Conservation (phyloP, 176 grass and related monocot genomes). For the Ananas comosus region DNA sequence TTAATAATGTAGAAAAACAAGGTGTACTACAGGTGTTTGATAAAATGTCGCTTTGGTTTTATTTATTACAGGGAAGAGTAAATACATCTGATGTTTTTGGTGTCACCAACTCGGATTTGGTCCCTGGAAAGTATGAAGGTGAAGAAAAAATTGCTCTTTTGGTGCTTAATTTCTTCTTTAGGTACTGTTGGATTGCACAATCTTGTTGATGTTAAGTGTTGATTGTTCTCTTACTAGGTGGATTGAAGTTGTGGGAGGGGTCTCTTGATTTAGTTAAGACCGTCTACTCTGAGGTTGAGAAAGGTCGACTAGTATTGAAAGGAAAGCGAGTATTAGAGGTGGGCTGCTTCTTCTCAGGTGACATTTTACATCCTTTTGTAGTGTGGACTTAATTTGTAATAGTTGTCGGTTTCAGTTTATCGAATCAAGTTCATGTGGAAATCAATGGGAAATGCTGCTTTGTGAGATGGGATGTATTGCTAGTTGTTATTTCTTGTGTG, state of each 20-base stretch:
- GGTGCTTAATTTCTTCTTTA: constrained; percentile 8
- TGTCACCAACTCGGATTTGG: constrained; percentile 73
- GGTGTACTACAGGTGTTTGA: background rate
- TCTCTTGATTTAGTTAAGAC: constrained; percentile 73
- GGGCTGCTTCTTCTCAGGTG: constrained; percentile 27
- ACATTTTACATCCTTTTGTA: constrained; percentile 13
- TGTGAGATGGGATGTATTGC: too few relatives aligned
- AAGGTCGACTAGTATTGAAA: constrained; percentile 35
- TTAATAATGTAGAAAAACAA: background rate
- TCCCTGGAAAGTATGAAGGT: constrained; percentile 98
- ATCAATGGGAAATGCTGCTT: too few relatives aligned
- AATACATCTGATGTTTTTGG: constrained; percentile 83
- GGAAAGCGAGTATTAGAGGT: constrained; percentile 83
- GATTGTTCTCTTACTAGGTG: constrained; percentile 34
- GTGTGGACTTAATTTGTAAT: background rate
- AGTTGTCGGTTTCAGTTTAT: too few relatives aligned
- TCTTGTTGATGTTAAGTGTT: constrained; percentile 8
- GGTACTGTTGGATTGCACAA: background rate
- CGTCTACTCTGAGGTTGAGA: constrained; percentile 38
- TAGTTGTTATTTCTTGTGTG: too few relatives aligned
- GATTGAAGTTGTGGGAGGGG: constrained; percentile 94
- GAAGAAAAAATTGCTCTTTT: constrained; percentile 2
- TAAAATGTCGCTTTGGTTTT: background rate
- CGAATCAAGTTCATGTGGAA: too few relatives aligned
- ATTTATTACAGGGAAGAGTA: constrained; percentile 53